Conservation (phyloP, 2,329 filamentous ascomycete species). For the Fusarium continuum region DNA sequence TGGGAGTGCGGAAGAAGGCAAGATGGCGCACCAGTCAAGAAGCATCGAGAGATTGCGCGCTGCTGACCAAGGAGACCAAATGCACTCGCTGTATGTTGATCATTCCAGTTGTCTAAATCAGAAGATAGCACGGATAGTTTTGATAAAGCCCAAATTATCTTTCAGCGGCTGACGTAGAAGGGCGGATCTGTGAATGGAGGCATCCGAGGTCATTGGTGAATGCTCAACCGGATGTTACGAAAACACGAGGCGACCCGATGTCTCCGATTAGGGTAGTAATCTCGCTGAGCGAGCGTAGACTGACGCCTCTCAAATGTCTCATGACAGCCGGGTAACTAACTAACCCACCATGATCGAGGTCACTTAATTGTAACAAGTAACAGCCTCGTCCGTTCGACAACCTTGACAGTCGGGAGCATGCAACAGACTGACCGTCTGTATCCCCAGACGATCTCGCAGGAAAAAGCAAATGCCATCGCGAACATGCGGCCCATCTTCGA, state of each 20-base stretch:
- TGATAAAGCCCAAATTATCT: background rate
- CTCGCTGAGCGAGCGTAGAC: background rate
- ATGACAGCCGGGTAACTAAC: slow-evolving; percentile 6
- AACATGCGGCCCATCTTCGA: slow-evolving; percentile 14
- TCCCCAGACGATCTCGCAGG: background rate
- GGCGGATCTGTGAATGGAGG: slow-evolving; percentile 9
- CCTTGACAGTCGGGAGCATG: background rate
- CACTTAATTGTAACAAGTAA: background rate
- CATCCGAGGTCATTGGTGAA: slow-evolving; percentile 4
- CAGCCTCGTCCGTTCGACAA: background rate
- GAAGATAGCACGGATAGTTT: background rate
- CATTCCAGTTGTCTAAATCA: background rate
- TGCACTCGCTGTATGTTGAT: background rate
- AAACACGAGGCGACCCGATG: slow-evolving; percentile 15
- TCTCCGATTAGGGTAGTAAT: slow-evolving; percentile 10
- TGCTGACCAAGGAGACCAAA: background rate
- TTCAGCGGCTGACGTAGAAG: background rate
- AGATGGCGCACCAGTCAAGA: slow-evolving; percentile 12
- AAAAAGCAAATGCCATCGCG: slow-evolving; percentile 11
- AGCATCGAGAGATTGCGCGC: slow-evolving; percentile 1
- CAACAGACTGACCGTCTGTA: background rate
- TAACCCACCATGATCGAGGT: slow-evolving; percentile 5
- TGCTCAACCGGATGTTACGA: background rate
- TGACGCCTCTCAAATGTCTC: slow-evolving; percentile 22
- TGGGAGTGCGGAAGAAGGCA: slow-evolving; percentile 11